phyloP scores from a whole-genome alignment of 495 filamentous ascomycete species.

The Penicillium angulare region DNA sequence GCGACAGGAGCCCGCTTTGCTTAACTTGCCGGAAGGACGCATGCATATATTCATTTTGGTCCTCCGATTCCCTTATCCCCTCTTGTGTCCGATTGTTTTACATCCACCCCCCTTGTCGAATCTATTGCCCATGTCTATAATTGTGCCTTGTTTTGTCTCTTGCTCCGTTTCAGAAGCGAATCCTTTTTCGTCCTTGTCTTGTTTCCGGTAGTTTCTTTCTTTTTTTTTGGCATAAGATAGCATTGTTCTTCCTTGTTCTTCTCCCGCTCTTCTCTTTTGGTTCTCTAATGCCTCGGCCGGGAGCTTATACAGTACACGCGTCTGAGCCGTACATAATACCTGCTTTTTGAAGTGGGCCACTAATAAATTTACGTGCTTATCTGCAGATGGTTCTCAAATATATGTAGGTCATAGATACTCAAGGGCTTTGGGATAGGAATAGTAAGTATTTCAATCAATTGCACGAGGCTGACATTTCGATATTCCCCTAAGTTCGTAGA shows the following conservation, averaged over 20 bases:
- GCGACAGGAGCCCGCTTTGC: slow-evolving; percentile 4
- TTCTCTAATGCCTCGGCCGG: slow-evolving; percentile 2
- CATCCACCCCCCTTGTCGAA: slow-evolving; percentile 15
- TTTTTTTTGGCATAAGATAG: slow-evolving; percentile 32
- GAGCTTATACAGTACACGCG: slow-evolving; percentile 7
- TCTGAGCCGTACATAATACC: slow-evolving; percentile 16
- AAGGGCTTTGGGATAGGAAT: no score
- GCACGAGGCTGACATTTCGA: no score
- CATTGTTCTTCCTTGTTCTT: slow-evolving; percentile 20
- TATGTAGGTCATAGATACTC: not conserved
- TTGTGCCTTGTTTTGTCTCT: slow-evolving; percentile 23
- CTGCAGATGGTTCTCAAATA: not conserved
- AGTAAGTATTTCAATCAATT: no score
- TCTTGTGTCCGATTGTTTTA: slow-evolving; percentile 16
- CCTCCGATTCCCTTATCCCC: slow-evolving; percentile 6
- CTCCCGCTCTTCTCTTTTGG: slow-evolving; percentile 2
- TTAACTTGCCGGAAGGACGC: slow-evolving; percentile 11
- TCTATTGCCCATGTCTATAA: slow-evolving; percentile 34
- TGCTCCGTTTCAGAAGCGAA: slow-evolving; percentile 33
- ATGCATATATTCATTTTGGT: slow-evolving; percentile 30
- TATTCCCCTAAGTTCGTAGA: no score
- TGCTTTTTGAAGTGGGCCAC: slow-evolving; percentile 12
- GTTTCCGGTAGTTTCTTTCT: slow-evolving; percentile 21
- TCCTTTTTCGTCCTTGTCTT: slow-evolving; percentile 15
- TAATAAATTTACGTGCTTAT: slow-evolving; percentile 15